These are phyloP conservation scores for Ganoderma sinense DNA, from an alignment of 1,284 basidiomycete species.

Conservation along the genomic window DNA sequence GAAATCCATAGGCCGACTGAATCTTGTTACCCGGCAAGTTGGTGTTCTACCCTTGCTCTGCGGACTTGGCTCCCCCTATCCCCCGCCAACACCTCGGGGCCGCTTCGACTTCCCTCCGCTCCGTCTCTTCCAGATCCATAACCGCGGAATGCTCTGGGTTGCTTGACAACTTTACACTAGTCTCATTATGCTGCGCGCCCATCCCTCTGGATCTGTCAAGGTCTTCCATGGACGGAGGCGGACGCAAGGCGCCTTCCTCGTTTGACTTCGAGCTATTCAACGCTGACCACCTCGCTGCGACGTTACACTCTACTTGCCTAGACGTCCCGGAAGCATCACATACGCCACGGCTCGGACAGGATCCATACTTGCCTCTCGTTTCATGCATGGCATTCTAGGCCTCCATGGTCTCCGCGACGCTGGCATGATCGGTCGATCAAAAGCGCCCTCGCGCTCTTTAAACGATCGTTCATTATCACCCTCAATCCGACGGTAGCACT, in stretches of 20 bases:
- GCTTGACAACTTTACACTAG: background rate
- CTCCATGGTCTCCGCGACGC: background rate
- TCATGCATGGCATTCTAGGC: background rate
- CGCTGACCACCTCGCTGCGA: background rate
- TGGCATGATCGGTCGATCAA: background rate
- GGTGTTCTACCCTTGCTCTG: background rate
- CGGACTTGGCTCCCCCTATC: background rate
- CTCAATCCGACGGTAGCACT: background rate
- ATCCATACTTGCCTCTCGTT: background rate
- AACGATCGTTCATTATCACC: background rate
- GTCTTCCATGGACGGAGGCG: background rate
- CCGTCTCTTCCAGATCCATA: background rate
- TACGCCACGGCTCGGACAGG: background rate
- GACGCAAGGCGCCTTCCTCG: background rate
- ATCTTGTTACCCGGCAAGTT: background rate
- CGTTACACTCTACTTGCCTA: background rate
- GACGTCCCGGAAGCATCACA: background rate
- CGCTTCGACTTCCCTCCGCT: conserved; percentile 3
- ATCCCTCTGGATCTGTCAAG: background rate
- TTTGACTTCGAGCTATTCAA: conserved; percentile 5
- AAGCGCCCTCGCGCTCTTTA: background rate
- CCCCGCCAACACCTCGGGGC: background rate
- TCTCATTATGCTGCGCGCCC: background rate
- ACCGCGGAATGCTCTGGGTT: background rate
- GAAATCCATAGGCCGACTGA: background rate